Percentiles rank a stretch among this genome's conserved stretches.
phyloP scores from a whole-genome alignment of 805 yeast species.

The Candida adriatica region DNA sequence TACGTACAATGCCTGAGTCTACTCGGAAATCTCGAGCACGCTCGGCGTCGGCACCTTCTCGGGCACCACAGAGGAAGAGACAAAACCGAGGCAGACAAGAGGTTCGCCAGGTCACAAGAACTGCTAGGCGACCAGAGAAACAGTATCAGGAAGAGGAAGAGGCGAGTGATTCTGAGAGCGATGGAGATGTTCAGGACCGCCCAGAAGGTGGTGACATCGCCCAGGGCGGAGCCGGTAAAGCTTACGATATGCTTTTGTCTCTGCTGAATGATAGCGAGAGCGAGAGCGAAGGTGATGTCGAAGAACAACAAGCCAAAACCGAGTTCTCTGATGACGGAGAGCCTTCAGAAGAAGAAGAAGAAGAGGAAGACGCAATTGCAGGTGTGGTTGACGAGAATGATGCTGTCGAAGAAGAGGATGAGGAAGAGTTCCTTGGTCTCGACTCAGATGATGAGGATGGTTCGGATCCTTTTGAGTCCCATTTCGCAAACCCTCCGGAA shows the following conservation, averaged over 20 bases:
- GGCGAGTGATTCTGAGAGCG: constrained; percentile 6
- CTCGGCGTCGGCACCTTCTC: too few species aligned
- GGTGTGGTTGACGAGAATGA: constrained; percentile 15
- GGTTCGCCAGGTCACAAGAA: constrained; percentile 52
- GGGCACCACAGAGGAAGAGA: constrained; percentile 13
- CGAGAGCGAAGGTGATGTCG: constrained; percentile 19
- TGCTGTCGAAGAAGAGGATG: constrained; percentile 22
- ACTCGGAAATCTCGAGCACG: too few species aligned
- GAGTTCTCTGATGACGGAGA: not conserved
- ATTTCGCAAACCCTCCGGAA: constrained; percentile 49
- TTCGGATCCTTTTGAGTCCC: constrained; percentile 70
- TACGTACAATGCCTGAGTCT: too few species aligned
- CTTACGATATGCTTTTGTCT: constrained; percentile 61
- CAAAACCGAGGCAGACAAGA: constrained; percentile 50
- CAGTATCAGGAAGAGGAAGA: constrained; percentile 10
- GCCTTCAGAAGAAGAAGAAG: constrained; percentile 24
- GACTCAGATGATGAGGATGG: constrained; percentile 30
- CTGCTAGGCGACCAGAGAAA: constrained; percentile 33
- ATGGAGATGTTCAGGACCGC: constrained; percentile 12
- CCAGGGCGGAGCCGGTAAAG: too few species aligned
- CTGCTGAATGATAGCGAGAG: constrained; percentile 41
- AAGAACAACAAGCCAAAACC: constrained; percentile 4
- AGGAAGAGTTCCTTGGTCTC: constrained; percentile 16
- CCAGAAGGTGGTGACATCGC: constrained; percentile 19
- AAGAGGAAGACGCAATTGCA: constrained; percentile 21